Evolutionary conservation across 192 early-diverging fungal species (phyloP).

Genomic region (Mycoemilia scoparia): DNA sequence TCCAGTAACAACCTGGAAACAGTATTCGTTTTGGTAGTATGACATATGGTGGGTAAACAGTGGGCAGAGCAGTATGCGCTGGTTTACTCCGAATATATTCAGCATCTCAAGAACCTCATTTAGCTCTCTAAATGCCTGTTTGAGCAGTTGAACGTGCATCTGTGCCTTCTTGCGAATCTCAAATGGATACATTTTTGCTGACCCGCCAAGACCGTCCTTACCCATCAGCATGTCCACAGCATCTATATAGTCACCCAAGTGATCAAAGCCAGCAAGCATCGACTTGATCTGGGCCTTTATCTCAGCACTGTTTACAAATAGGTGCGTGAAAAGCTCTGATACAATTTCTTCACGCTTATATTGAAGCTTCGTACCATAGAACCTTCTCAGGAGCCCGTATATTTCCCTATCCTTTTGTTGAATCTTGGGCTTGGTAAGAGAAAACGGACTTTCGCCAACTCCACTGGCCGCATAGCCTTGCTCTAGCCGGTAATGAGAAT

Average conservation of each 20-base stretch:
- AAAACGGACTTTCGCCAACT: slow-evolving; percentile 20
- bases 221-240: neutral
- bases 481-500: no score
- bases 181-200: neutral
- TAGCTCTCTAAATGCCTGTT: slow-evolving; percentile 24
- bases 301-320: no score
- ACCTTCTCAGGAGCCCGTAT: no score
- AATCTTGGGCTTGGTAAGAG: no score
- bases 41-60: slow-evolving; percentile 39
- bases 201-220: neutral
- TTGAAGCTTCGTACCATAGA: no score
- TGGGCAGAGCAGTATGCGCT: slow-evolving; percentile 29
- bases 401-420: no score
- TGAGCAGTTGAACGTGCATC: slow-evolving; percentile 3
- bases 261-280: neutral
- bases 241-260: neutral
- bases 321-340: no score
- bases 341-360: no score
- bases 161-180: neutral
- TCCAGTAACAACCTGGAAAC: slow-evolving; percentile 41
- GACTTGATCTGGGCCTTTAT: no score
- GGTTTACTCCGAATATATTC: slow-evolving; percentile 19
- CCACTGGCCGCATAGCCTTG: slow-evolving; percentile 49
- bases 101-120: slow-evolving; percentile 19
- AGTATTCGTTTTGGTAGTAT: slow-evolving; percentile 35